Evolutionary conservation across 805 yeast genomes (phyloP), one percentile per base, ranked within the genome.

Genomic region (Yarrowia deformans): DNA sequence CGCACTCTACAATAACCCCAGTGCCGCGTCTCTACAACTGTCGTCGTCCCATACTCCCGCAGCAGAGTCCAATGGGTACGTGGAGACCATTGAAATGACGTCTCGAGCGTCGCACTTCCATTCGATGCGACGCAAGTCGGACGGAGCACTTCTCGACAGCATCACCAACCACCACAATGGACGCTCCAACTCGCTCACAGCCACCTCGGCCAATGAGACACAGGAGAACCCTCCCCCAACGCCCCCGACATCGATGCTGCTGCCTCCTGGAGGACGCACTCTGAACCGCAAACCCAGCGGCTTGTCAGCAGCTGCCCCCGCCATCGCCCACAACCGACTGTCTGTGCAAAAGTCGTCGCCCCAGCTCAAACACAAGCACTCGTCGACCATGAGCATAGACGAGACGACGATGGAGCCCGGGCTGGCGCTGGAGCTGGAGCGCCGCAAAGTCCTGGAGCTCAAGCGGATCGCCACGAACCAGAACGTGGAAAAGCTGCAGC

Each of bases 381-480:
- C 49, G 35, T 23, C 52, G 8, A 18, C 12, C 8, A 18, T 60
- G 34, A 45, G 50, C 8, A 34, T 60, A 18, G 64, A 56, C 42
- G 50, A 42, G 34, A 7, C 34, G 10, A 43, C n/a, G 8, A 34
- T 60, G 66, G 50, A 48, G 45, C 56, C 56, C 3, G 56, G 40
- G 3, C 45, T 49, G 16, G 56, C 56, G 3, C 56, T 63, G 23
- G 68, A 63, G 48, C 46, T 63, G 23, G 68, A 63, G 39, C 35
- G 48, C 3, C 68, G 56, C 23, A 63, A 63, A n/a, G 68, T 63
- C 4, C 6, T 49, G 39, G 68, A 63, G 39, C 68, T 63, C 34
- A 63, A 63, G 29, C 68, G 68, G 16, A 63, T 63, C 13, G 68
- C 56, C 16, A 63, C 68, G 10, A 48, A 48, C 18, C 56, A 48